These are phyloP conservation scores for Sporothrix variecibatus DNA, from an alignment of 2,329 filamentous ascomycete species.

Conservation along the genomic window DNA sequence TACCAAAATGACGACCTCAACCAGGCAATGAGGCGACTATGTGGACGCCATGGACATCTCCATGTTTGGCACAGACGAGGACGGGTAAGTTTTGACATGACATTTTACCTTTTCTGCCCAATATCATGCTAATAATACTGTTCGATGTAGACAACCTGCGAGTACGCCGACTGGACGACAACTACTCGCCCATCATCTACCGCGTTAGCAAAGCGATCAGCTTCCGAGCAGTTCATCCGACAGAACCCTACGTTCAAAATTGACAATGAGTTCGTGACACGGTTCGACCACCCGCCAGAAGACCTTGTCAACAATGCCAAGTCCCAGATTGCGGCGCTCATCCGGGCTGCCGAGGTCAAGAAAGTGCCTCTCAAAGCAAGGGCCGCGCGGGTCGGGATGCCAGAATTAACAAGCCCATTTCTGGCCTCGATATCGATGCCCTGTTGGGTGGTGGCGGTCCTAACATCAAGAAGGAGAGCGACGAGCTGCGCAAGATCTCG, in stretches of 20 bases:
- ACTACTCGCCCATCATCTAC: conserved; percentile 83
- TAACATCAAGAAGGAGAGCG: conserved; percentile 34
- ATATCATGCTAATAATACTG: conserved; percentile 12
- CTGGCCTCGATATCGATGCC: conserved; percentile 82
- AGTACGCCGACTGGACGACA: conserved; percentile 79
- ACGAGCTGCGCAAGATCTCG: conserved; percentile 44
- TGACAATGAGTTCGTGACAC: conserved; percentile 62
- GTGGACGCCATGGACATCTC: conserved; percentile 92
- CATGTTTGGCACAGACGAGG: conserved; percentile 68
- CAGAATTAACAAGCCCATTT: conserved; percentile 70
- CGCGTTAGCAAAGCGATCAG: conserved; percentile 84
- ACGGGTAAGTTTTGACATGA: conserved; percentile 59
- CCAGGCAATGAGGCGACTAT: conserved; percentile 83
- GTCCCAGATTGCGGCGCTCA: conserved; percentile 63
- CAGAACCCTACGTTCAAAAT: conserved; percentile 62
- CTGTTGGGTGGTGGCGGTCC: conserved; percentile 60
- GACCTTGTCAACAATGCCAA: conserved; percentile 62
- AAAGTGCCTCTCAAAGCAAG: conserved; percentile 82
- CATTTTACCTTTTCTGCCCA: neutral
- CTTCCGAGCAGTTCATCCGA: conserved; percentile 74
- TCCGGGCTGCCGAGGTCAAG: conserved; percentile 75
- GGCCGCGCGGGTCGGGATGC: conserved; percentile 69
- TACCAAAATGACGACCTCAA: conserved; percentile 73
- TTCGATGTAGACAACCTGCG: conserved; percentile 47
- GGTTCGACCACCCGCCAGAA: conserved; percentile 71